These are phyloP conservation scores for Zygoascus ofunaensis DNA, from an alignment of 805 yeast species.

Conservation along the genomic window DNA sequence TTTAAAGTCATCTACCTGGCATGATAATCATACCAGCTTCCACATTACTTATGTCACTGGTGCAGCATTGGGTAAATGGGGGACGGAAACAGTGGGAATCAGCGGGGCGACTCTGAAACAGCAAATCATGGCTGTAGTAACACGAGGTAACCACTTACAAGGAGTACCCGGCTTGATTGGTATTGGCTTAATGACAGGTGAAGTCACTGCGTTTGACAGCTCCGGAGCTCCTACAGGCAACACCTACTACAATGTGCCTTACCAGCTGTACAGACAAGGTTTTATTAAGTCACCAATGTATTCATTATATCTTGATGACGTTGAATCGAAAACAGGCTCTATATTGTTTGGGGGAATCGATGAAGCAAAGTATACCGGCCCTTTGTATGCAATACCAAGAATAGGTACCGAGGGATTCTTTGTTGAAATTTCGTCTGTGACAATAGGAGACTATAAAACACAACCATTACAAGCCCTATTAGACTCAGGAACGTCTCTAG, in stretches of 20 bases:
- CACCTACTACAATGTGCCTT: conserved; percentile 51
- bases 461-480: conserved; percentile 27
- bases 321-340: conserved; percentile 19
- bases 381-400: conserved; percentile 27
- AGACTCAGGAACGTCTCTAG: conserved; percentile 46
- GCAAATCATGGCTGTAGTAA: conserved; percentile 69
- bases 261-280: conserved; percentile 45
- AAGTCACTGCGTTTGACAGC: conserved; percentile 19
- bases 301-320: conserved; percentile 48
- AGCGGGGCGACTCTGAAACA: conserved; percentile 19
- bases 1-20: conserved; percentile 3
- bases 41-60: conserved; percentile 10
- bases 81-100: conserved; percentile 9
- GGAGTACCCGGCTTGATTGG: conserved; percentile 37
- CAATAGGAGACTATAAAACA: conserved; percentile 6
- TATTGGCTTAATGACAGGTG: conserved; percentile 27
- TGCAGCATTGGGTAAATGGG: conserved; percentile 13
- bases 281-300: conserved; percentile 45
- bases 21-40: conserved; percentile 8
- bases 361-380: conserved; percentile 34
- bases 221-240: conserved; percentile 3
- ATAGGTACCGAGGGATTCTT: conserved; percentile 24
- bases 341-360: conserved; percentile 44
- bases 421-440: conserved; percentile 5
- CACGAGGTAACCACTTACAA: conserved; percentile 47